phyloP scores from a whole-genome alignment of 352 stramenopile genomes.

The Aphanomyces euteiches region DNA sequence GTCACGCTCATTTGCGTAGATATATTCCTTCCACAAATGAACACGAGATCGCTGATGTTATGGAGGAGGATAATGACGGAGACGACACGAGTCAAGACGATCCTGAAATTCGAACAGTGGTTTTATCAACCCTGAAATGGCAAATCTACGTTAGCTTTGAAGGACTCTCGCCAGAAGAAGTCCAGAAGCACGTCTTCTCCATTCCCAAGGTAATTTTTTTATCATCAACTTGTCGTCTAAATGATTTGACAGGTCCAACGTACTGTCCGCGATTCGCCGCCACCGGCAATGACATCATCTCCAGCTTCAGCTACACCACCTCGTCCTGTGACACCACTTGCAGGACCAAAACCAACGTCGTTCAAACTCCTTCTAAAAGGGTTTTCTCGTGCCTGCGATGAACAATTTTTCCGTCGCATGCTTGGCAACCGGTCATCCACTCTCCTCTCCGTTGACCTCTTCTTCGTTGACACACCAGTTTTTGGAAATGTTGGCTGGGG shows the following conservation, averaged over 20 bases:
- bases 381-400: conserved; percentile 6
- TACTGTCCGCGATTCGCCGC: neutral
- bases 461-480: conserved; percentile 52
- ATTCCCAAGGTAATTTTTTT: conserved; percentile 55
- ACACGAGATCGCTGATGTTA: conserved; percentile 8
- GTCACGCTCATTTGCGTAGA: neutral
- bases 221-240: neutral
- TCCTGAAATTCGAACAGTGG: neutral
- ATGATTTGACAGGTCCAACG: conserved; percentile 20
- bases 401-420: conserved; percentile 11
- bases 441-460: conserved; percentile 54
- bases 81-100: neutral
- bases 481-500: conserved; percentile 55
- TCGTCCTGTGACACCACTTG: neutral
- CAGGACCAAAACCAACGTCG: neutral
- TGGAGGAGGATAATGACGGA: neutral
- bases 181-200: conserved; percentile 60
- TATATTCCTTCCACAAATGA: conserved; percentile 8
- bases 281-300: neutral
- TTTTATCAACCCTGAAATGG: conserved; percentile 37
- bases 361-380: conserved; percentile 22
- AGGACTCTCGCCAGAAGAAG: conserved; percentile 52
- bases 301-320: neutral
- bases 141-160: conserved; percentile 65
- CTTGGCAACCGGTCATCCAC: conserved; percentile 30